Conservation (phyloP, 495 filamentous ascomycete genomes). For the Aspergillus olivimuriae region DNA sequence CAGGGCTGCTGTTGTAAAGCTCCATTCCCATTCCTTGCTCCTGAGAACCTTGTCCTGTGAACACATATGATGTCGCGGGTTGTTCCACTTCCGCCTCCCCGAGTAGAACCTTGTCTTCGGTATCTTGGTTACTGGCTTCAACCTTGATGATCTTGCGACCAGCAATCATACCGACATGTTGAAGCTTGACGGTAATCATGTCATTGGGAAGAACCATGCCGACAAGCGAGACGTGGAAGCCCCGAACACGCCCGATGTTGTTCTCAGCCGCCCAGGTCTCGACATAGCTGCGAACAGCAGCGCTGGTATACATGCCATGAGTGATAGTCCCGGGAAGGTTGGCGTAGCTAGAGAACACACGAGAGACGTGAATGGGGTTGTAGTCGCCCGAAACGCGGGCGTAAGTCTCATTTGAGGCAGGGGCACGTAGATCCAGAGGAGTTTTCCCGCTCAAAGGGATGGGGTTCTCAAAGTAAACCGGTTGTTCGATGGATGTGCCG, state of each 20-base stretch:
- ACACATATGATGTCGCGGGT: conserved; percentile 94
- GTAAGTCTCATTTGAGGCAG: conserved; percentile 97
- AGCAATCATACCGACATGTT: conserved; percentile 95
- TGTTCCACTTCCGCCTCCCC: conserved; percentile 98
- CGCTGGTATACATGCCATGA: conserved; percentile 98
- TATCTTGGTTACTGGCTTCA: conserved; percentile 86
- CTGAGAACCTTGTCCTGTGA: conserved; percentile 96
- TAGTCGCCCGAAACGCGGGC: conserved; percentile 96
- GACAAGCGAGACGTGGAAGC: conserved; percentile 89
- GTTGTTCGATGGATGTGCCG: conserved; percentile 90
- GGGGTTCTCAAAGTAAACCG: conserved; percentile 92
- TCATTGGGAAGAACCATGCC: conserved; percentile 99
- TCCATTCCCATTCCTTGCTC: conserved; percentile 99
- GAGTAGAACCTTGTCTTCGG: conserved; percentile 88
- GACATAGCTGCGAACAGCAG: conserved; percentile 93
- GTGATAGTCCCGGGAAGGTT: conserved; percentile 94
- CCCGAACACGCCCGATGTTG: conserved; percentile 92
- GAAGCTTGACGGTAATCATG: conserved; percentile 83
- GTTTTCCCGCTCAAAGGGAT: conserved; percentile 94
- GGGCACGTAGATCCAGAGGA: conserved; percentile 76
- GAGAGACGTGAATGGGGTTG: conserved; percentile 97
- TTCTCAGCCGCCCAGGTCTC: conserved; percentile 99
- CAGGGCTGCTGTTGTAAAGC: conserved; percentile 82
- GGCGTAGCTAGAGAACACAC: conserved; percentile 92
- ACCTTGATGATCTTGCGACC: conserved; percentile 99